These are phyloP conservation scores for Aspergillus brunneoviolaceus DNA, from an alignment of 2,329 filamentous ascomycete species.

Conservation along the genomic window DNA sequence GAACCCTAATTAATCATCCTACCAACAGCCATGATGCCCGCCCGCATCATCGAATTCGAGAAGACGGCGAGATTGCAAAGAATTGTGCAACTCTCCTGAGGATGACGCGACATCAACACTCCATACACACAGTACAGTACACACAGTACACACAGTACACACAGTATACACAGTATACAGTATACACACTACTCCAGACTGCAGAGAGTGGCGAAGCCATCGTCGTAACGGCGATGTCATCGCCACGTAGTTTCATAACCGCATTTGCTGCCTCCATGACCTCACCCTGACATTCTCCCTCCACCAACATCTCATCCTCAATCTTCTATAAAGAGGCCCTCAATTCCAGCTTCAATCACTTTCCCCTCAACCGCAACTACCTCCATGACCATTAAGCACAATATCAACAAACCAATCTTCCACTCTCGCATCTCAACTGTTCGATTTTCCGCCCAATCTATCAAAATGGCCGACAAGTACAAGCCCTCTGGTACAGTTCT, in stretches of 20 bases:
- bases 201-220: not conserved
- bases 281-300: not conserved
- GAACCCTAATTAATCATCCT: not conserved
- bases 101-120: too few species aligned
- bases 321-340: not conserved
- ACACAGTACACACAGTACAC: too few species aligned
- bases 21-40: not conserved
- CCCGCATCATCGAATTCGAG: not conserved
- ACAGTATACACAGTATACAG: not conserved
- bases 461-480: conserved; percentile 11
- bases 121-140: not conserved
- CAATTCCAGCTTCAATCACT: not conserved
- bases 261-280: not conserved
- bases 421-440: not conserved
- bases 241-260: not conserved
- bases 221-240: not conserved
- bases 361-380: not conserved
- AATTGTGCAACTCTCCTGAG: too few species aligned
- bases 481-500: conserved; percentile 8
- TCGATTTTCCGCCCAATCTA: not conserved
- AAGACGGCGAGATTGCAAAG: too few species aligned
- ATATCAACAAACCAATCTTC: not conserved
- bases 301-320: not conserved
- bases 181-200: not conserved
- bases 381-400: not conserved